phyloP scores from a whole-genome alignment of 352 stramenopile genomes.

The Plasmopara halstedii region DNA sequence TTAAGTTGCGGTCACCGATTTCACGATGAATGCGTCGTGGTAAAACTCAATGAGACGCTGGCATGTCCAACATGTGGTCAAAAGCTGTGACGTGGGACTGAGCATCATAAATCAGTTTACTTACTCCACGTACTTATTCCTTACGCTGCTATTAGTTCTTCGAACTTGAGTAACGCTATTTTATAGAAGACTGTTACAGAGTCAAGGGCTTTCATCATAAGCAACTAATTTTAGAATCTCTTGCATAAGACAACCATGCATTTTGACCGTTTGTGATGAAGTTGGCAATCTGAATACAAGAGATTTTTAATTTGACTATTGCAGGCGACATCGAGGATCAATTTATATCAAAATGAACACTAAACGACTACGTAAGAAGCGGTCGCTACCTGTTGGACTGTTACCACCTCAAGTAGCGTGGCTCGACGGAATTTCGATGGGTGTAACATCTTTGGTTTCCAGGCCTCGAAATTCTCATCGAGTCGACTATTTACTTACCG shows the following conservation, averaged over 20 bases:
- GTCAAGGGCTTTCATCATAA: background rate
- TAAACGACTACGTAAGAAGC: slow-evolving; percentile 18
- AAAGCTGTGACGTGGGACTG: slow-evolving; percentile 6
- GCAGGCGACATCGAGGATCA: background rate
- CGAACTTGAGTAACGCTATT: no score
- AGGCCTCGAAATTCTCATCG: slow-evolving; percentile 7
- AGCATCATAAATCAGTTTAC: background rate
- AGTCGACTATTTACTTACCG: slow-evolving; percentile 26
- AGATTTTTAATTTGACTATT: slow-evolving; percentile 16
- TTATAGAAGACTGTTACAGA: no score
- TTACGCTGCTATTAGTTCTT: background rate
- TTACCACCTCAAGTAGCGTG: slow-evolving; percentile 21
- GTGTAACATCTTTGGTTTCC: slow-evolving; percentile 13
- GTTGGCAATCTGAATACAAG: background rate
- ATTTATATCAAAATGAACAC: slow-evolving; percentile 17
- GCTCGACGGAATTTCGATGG: slow-evolving; percentile 23
- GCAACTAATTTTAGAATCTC: slow-evolving; percentile 5
- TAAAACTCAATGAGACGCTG: slow-evolving; percentile 50
- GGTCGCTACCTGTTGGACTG: slow-evolving; percentile 5
- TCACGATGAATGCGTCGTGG: slow-evolving; percentile 58
- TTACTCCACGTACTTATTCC: slow-evolving; percentile 2
- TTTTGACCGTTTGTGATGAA: slow-evolving; percentile 13
- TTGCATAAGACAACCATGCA: slow-evolving; percentile 9
- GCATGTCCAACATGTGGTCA: slow-evolving; percentile 33
- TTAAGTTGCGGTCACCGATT: slow-evolving; percentile 52